phyloP scores from a whole-genome alignment of 2,329 filamentous ascomycete genomes.

The Dothiorella sarmentorum region DNA sequence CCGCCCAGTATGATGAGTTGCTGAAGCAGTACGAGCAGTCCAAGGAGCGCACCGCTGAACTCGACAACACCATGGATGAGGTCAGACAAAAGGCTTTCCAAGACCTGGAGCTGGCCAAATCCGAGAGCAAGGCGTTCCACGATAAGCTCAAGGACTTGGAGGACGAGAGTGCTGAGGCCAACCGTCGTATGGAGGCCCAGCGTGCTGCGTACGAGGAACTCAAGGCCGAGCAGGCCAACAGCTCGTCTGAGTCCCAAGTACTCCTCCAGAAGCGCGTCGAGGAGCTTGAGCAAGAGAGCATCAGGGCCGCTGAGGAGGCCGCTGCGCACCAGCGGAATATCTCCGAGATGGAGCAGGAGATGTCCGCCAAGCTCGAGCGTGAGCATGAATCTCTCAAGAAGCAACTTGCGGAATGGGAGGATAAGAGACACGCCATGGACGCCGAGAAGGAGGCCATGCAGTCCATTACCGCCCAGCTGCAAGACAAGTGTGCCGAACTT shows the following conservation, averaged over 20 bases:
- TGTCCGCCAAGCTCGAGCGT: slow-evolving; percentile 1
- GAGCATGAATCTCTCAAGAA: slow-evolving; percentile 3
- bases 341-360: slow-evolving; percentile 3
- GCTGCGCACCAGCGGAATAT: slow-evolving; percentile 9
- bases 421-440: slow-evolving; percentile 5
- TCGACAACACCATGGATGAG: slow-evolving; percentile 7
- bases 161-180: slow-evolving; percentile 11
- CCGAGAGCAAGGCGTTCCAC: slow-evolving; percentile 11
- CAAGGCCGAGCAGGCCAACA: not conserved
- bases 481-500: slow-evolving; percentile 3
- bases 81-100: slow-evolving; percentile 1
- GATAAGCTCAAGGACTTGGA: slow-evolving; percentile 12
- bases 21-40: slow-evolving; percentile 14
- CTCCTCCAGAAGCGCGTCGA: slow-evolving; percentile 8
- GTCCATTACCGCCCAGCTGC: not conserved
- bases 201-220: slow-evolving; percentile 15
- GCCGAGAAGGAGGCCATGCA: slow-evolving; percentile 11
- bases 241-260: slow-evolving; percentile 2
- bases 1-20: slow-evolving; percentile 2
- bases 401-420: not conserved
- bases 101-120: slow-evolving; percentile 14
- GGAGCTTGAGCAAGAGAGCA: slow-evolving; percentile 11
- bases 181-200: slow-evolving; percentile 7
- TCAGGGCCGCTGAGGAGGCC: slow-evolving; percentile 2
- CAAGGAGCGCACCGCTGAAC: not conserved